Evolutionary conservation across 2,329 filamentous ascomycete genomes (phyloP), one percentile per base, ranked within the genome.

Genomic region (Beauveria medogensis): DNA sequence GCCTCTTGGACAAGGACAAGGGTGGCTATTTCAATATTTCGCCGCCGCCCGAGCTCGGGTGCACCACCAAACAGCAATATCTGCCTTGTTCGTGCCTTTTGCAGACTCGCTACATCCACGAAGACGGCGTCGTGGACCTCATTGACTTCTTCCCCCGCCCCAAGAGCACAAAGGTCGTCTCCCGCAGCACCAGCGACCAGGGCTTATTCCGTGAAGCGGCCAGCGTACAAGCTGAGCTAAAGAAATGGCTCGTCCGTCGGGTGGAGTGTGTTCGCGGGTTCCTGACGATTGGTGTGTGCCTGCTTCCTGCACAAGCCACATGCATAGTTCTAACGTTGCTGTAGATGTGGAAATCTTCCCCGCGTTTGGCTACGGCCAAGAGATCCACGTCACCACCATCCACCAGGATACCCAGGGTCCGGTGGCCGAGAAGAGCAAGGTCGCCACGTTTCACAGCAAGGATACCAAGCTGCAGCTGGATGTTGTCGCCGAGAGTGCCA

Each of bases 121-220:
- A 92, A 66, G 83, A 88, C 60, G 89, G 89, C 1, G 89, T 91
- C 0, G 82, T 89, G 12, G 87, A 89, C 60, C 71, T 92, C 34
- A 78, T 89, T 18, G 89, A 92, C 70, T 92, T 91, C 74, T 91
- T 92, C 65, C 88, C 88, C 0, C 80, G 89, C 1, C 87, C 88
- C 12, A 85, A 83, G 68, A 83, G 80, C 55, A 79, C 80, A 37
- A 75, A 76, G 46, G 79, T 85, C 30, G 71, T 84, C 20, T 74
- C 76, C 57, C 77, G 77, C 65, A 72, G 72, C 7, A 72, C 73
- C 63, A 79, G 74, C 65, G 58, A 60, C 10, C 79, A 79, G 70
- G 81, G 73, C 67, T 77, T 80, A 7, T 85, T 78, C 56, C 78
- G 82, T 8, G 82, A 85, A 68, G 77, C 79, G 3, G 77, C 74